Conservation (phyloP, 192 early-diverging fungal genomes). For the Fimicolochytrium jonesii region DNA sequence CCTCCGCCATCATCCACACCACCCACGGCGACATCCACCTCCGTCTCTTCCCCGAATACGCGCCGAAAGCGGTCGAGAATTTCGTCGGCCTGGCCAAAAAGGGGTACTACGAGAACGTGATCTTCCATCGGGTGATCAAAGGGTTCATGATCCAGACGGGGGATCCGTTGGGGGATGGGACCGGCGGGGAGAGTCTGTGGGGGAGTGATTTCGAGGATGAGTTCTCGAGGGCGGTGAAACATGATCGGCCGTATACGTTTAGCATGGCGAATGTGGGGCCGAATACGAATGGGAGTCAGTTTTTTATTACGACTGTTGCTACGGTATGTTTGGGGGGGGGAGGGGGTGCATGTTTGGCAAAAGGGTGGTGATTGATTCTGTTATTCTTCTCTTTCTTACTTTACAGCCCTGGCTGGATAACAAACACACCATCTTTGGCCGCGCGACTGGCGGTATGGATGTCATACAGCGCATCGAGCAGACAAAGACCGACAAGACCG, state of each 20-base stretch:
- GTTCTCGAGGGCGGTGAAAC: constrained; percentile 68
- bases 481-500: constrained; percentile 74
- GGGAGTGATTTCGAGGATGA: constrained; percentile 93
- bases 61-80: constrained; percentile 92
- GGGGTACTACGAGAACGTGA: constrained; percentile 86
- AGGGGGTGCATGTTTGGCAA: too few species aligned
- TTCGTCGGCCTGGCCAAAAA: constrained; percentile 83
- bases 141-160: constrained; percentile 95
- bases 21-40: constrained; percentile 89
- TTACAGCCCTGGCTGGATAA: constrained; percentile 89
- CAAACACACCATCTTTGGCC: constrained; percentile 95
- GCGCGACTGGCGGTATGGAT: constrained; percentile 86
- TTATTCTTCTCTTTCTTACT: constrained; percentile 22
- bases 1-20: constrained; percentile 78
- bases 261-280: constrained; percentile 92
- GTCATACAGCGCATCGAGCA: constrained; percentile 85
- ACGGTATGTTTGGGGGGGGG: constrained; percentile 69
- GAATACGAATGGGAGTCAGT: constrained; percentile 88
- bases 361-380: too few species aligned
- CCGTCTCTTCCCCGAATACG: constrained; percentile 82
- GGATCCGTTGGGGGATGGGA: constrained; percentile 77
- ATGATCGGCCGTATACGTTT: constrained; percentile 86
- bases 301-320: constrained; percentile 91
- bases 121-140: constrained; percentile 96
- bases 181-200: constrained; percentile 91